Evolutionary conservation across 352 stramenopile genomes (phyloP).

Genomic region (Phytophthora litchii): DNA sequence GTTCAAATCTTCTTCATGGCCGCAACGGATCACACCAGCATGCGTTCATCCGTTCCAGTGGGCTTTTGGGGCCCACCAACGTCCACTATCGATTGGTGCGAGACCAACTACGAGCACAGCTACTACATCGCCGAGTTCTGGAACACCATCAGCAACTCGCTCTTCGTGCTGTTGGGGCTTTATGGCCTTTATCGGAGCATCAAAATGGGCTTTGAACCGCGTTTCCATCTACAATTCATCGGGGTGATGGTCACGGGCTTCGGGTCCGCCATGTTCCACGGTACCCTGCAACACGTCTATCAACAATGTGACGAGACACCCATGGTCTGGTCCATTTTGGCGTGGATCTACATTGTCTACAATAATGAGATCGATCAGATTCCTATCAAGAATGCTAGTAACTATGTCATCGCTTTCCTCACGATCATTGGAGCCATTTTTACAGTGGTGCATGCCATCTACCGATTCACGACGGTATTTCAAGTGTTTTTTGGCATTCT

Average conservation of each 20-base stretch:
- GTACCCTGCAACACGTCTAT: conserved; percentile 81
- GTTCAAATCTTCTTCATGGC: background rate
- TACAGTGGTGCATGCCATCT: conserved; percentile 73
- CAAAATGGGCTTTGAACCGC: conserved; percentile 72
- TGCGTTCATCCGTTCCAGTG: conserved; percentile 14
- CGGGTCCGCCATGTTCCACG: conserved; percentile 86
- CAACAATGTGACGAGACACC: conserved; percentile 88
- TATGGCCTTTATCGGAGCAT: conserved; percentile 73
- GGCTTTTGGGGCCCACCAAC: conserved; percentile 77
- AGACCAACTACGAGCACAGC: conserved; percentile 82
- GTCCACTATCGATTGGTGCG: conserved; percentile 89
- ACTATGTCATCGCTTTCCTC: conserved; percentile 53
- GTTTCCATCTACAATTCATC: conserved; percentile 79
- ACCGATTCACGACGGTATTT: conserved; percentile 80
- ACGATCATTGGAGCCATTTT: conserved; percentile 66
- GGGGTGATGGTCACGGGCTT: conserved; percentile 82
- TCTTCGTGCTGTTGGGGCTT: conserved; percentile 77
- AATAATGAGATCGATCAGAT: conserved; percentile 68
- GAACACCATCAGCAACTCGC: conserved; percentile 86
- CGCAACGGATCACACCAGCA: background rate
- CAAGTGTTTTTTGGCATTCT: conserved; percentile 78
- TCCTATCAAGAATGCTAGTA: conserved; percentile 44
- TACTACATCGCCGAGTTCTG: conserved; percentile 89
- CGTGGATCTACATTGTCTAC: conserved; percentile 88
- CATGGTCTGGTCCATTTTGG: conserved; percentile 85